Base-by-base conservation (phyloP, 2,329 filamentous ascomycete species). In the Fusarium gaditjirri region DNA sequence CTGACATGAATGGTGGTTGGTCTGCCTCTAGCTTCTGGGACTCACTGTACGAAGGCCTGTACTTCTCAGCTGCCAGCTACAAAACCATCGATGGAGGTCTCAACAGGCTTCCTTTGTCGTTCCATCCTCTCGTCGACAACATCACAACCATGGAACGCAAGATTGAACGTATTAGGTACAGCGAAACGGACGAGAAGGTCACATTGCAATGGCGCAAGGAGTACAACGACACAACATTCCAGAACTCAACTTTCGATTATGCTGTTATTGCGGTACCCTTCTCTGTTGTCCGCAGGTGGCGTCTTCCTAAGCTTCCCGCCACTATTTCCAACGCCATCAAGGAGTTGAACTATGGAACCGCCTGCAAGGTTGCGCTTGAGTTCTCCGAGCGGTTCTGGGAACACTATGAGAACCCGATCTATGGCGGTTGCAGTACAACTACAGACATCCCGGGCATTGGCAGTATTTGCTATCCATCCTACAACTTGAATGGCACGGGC, bases 361-460 rank as follows among this genome's bases (percentile, higher is more conserved):
- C 64, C 8, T 67, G 64, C 16, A 67, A 67, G 6, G 64, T 67
- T 1, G 62, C 64, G 0, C 46, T 67, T 2, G 64, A 67, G 13
- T 67, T 47, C 36, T 67, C 64, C 0, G 62, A 67, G 19, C 46
- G 64, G 0, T 67, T 67, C 23, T 67, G 64, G 64, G 64, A 67
- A 2, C 64, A 67, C 16, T 67, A 67, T 0, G 54, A 61, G n/a
- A 61, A 61, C 17, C 64, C 64, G 0, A 67, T 67, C 2, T 67
- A 35, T 3, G 64, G 64, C 0, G 43, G 64, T 0, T 67, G 64
- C 5, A 67, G 64, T 16, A 67, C 64, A 0, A 61, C 36, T 1
- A 61, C 54, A 1, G 64, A 67, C 2, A 67, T 67, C 0, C 64
- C 62, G 0, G 64, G 54, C 1, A 53, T 67, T 3, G 64, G 64